Evolutionary conservation across 768 basidiomycete species (phyloP), one percentile per base, ranked within the genome.

Genomic region (Omphalotus guepiniiformis): DNA sequence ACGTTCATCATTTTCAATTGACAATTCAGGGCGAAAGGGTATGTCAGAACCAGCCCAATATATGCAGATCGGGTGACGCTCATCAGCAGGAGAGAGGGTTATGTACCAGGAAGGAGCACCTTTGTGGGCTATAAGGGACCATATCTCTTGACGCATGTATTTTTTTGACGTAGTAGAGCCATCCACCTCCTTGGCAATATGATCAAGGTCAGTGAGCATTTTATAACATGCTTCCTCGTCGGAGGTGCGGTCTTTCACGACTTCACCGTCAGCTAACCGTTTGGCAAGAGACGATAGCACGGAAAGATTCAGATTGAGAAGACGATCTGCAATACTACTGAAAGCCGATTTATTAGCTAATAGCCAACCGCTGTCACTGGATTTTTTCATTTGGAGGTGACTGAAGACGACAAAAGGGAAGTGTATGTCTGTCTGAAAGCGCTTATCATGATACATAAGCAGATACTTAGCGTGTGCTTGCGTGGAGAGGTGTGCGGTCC

Each of bases 101-200:
- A 49, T 49, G 28, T 44, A 49, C 48, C 48, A 49, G 3, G 48
- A 27, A 3, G 47, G 47, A 18, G n/a, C 16, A 8, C 47, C 47
- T n/a, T n/a, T 2, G 30, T 39, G 39, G 4, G 9, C 11, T 22
- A 43, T 43, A 6, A 49, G 23, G 16, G 48, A 29, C 25, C 32
- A 32, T 23, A 49, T 43, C 26, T 49, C 48, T 43, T 36, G 42
- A 2, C 48, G 19, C 48, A 32, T 29, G 16, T 23, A 12, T 21
- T 48, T 48, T 39, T 48, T 48, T 3, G 9, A 26, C 9, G 47
- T 39, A 2, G n/a, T 39, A 4, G 47, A 48, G 13, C 38, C 38
- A 3, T 48, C 18, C 18, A 48, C 47, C 15, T 19, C 8, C 18
- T 21, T 7, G 3, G 22, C 38, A 2, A 48, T 13, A 8, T 16